These are phyloP conservation scores for Hymenoscyphus fraxineus DNA, from an alignment of 2,329 filamentous ascomycete species.

Conservation along the genomic window DNA sequence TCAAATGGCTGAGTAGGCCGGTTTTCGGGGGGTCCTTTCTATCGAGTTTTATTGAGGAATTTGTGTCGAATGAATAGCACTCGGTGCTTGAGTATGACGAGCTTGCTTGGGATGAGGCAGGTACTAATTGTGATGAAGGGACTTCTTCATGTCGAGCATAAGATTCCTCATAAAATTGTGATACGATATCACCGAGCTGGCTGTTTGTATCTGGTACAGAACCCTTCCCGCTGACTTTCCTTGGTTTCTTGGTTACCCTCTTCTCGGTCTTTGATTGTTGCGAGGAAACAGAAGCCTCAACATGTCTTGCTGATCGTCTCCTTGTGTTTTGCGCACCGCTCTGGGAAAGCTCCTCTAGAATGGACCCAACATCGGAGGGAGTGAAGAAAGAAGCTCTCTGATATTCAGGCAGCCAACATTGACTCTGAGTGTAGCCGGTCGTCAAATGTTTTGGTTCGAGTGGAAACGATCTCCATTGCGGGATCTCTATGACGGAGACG, in stretches of 20 bases:
- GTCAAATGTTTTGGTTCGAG: slow-evolving; percentile 44
- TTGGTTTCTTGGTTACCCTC: neutral
- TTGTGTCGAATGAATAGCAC: slow-evolving; percentile 34
- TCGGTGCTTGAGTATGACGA: slow-evolving; percentile 29
- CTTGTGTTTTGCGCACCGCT: neutral
- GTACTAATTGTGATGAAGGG: slow-evolving; percentile 55
- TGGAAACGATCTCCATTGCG: slow-evolving; percentile 52
- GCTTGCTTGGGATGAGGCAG: slow-evolving; percentile 25
- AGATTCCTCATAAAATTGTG: slow-evolving; percentile 75
- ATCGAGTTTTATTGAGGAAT: slow-evolving; percentile 32
- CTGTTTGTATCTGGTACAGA: neutral
- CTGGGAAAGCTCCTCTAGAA: slow-evolving; percentile 23
- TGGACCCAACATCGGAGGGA: slow-evolving; percentile 39
- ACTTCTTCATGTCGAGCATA: slow-evolving; percentile 66
- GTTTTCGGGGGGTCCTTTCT: slow-evolving; percentile 27
- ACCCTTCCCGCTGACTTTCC: neutral
- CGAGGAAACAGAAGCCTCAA: neutral
- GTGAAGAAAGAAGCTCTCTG: slow-evolving; percentile 46
- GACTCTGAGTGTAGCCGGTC: slow-evolving; percentile 49
- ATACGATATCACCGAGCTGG: slow-evolving; percentile 39
- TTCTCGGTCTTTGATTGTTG: neutral
- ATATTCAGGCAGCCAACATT: slow-evolving; percentile 36
- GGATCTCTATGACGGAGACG: neutral
- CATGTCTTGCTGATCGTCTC: no score
- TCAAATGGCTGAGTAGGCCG: slow-evolving; percentile 56